Evolutionary conservation across 2,329 filamentous ascomycete species (phyloP), one percentile per base, ranked within the genome.

Genomic region (Sphaerostilbella broomeana): DNA sequence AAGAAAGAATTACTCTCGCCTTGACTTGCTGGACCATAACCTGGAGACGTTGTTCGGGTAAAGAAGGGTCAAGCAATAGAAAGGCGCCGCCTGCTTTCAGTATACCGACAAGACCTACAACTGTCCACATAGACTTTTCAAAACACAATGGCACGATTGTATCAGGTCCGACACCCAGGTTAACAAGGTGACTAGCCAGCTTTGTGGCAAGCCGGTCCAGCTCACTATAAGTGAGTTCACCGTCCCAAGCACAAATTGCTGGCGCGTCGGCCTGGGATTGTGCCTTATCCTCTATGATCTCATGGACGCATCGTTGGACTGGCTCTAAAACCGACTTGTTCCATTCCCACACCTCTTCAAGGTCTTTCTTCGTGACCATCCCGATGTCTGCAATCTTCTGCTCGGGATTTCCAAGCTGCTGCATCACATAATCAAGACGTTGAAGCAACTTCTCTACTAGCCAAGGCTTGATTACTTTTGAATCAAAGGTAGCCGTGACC

Each of bases 101-200:
- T 4, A 47, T 37, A n/a, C 41, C 43, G n/a, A 49, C 27, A 31
- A 49, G 38, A 6, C 46, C 32, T 5, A 50, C 43, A 5, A 42
- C 29, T 5, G 42, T 35, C 44, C 41, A 46, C 10, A 29, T 29
- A 5, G 44, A 48, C 21, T 50, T 50, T 9, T 45, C 38, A 11
- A 50, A 48, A 11, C 28, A 41, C n/a, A 48, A n/a, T 2, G 40
- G 42, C 6, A 50, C 38, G 8, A 42, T 16, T 11, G 15, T 38
- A 21, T 55, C 57, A 5, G 48, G 48, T 3, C 42, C 28, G 18
- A 64, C 47, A 12, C 54, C 53, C 9, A 29, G 15, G 16, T 16
- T n/a, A 3, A 21, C n/a, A 3, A 42, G 28, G 15, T 42, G 29
- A 5, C 15, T 11, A 12, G 35, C 35, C 11, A 45, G 30, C 7